Conservation (phyloP, 1,139 yeast species). For the Insectozyma bohioensis region DNA sequence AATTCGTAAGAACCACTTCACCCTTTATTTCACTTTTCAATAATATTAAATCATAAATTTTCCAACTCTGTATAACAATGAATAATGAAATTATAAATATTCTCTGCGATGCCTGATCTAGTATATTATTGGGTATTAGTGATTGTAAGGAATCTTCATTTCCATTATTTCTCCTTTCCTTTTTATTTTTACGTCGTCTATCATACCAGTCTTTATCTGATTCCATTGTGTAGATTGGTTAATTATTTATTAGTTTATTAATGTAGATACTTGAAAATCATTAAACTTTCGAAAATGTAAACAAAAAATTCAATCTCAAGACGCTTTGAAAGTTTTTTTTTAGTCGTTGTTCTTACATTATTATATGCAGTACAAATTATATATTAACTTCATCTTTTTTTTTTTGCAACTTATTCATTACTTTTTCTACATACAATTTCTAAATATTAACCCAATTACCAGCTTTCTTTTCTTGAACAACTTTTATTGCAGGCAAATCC, state of each 20-base stretch:
- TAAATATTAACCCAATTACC: constrained; percentile 60
- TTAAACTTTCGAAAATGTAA: no score
- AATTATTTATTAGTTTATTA: no score
- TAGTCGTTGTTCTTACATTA: not conserved
- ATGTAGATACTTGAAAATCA: no score
- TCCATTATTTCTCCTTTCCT: not conserved
- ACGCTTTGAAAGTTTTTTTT: not conserved
- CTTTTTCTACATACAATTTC: constrained; percentile 1
- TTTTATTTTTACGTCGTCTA: constrained; percentile 3
- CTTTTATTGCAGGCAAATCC: constrained; percentile 87
- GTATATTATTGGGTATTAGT: constrained; percentile 51
- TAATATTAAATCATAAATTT: constrained; percentile 65
- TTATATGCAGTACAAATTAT: no score
- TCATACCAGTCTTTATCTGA: constrained; percentile 2
- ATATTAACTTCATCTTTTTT: not conserved
- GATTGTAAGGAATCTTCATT: constrained; percentile 3
- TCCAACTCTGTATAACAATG: constrained; percentile 74
- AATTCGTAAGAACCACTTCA: constrained; percentile 20
- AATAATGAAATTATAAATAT: constrained; percentile 65
- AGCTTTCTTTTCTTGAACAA: constrained; percentile 59
- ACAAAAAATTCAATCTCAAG: no score
- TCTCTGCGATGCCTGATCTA: constrained; percentile 86
- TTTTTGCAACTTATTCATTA: constrained; percentile 1
- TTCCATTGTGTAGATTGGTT: no score
- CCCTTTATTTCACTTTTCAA: constrained; percentile 32